A percentile compares a stretch with the other conserved stretches of the same genome.
phyloP scores from a whole-genome alignment of 306 rosid genomes.

The Casuarina cunninghamiana region DNA sequence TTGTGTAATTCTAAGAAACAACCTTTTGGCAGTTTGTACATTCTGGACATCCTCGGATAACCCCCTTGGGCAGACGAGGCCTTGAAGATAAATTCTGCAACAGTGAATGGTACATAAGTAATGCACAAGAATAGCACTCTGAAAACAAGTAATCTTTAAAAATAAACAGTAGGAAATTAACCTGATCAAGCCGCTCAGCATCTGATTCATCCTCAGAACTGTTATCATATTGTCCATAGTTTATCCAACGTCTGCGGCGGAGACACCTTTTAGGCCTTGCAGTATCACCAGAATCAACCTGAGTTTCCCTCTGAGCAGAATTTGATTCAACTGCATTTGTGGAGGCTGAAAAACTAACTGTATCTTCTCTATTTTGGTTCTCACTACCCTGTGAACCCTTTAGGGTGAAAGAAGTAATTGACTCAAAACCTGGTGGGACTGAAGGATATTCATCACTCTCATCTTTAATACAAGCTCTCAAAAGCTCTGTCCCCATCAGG shows the following conservation, averaged over 20 bases:
- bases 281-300: conserved; percentile 40
- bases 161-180: conserved; percentile 32
- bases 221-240: conserved; percentile 52
- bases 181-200: conserved; percentile 69
- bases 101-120: conserved; percentile 31
- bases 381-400: conserved; percentile 54
- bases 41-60: conserved; percentile 87
- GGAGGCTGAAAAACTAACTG: conserved; percentile 44
- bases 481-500: conserved; percentile 88
- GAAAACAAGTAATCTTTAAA: conserved; percentile 27
- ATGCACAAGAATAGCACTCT: conserved; percentile 24
- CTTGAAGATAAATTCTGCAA: conserved; percentile 68
- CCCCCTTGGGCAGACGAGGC: conserved; percentile 72
- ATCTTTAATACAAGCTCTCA: conserved; percentile 78
- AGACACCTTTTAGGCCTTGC: conserved; percentile 64
- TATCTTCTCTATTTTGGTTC: conserved; percentile 44
- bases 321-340: conserved; percentile 50
- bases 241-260: conserved; percentile 67
- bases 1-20: conserved; percentile 10
- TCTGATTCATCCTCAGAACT: conserved; percentile 64
- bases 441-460: conserved; percentile 93
- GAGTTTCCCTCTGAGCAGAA: conserved; percentile 53
- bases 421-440: conserved; percentile 98
- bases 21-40: conserved; percentile 93
- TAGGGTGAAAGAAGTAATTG: conserved; percentile 64